Conservation (phyloP, 2,329 filamentous ascomycete species). For the Bipolaris cookei region DNA sequence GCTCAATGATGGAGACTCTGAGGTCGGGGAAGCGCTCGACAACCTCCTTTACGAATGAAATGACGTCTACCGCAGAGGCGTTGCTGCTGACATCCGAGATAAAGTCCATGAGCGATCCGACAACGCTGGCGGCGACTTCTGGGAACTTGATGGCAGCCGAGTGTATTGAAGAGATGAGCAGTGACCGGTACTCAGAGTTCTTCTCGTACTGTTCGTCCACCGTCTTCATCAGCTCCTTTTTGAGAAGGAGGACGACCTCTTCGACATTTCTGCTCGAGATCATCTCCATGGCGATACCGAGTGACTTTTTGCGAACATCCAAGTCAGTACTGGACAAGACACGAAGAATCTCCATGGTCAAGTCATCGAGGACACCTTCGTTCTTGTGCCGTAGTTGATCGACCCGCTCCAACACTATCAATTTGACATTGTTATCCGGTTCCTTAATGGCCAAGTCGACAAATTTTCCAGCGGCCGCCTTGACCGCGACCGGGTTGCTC, state of each 20-base stretch:
- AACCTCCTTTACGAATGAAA: slow-evolving; percentile 98
- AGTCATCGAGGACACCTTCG: slow-evolving; percentile 87
- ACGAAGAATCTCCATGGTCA: slow-evolving; percentile 95
- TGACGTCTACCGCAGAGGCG: slow-evolving; percentile 93
- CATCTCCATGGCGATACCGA: slow-evolving; percentile 93
- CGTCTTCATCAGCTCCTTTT: slow-evolving; percentile 97
- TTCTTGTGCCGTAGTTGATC: slow-evolving; percentile 86
- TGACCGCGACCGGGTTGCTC: slow-evolving; percentile 95
- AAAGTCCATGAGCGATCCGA: slow-evolving; percentile 97
- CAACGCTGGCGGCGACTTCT: slow-evolving; percentile 94
- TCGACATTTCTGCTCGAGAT: slow-evolving; percentile 98
- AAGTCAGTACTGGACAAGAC: slow-evolving; percentile 95
- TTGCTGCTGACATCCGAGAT: slow-evolving; percentile 99
- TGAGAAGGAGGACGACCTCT: slow-evolving; percentile 92
- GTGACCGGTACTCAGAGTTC: slow-evolving; percentile 66
- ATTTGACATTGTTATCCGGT: slow-evolving; percentile 98
- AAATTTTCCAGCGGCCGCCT: slow-evolving; percentile 93
- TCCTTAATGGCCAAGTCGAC: slow-evolving; percentile 98
- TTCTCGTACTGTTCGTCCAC: slow-evolving; percentile 99
- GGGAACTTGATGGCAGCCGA: slow-evolving; percentile 99
- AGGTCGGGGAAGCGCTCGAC: slow-evolving; percentile 97
- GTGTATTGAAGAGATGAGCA: slow-evolving; percentile 96
- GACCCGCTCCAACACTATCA: slow-evolving; percentile 95
- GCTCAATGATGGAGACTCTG: slow-evolving; percentile 82
- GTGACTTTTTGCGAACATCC: slow-evolving; percentile 90